These are phyloP conservation scores for Sporothrix protearum DNA, from an alignment of 2,329 filamentous ascomycete genomes.

Conservation along the genomic window DNA sequence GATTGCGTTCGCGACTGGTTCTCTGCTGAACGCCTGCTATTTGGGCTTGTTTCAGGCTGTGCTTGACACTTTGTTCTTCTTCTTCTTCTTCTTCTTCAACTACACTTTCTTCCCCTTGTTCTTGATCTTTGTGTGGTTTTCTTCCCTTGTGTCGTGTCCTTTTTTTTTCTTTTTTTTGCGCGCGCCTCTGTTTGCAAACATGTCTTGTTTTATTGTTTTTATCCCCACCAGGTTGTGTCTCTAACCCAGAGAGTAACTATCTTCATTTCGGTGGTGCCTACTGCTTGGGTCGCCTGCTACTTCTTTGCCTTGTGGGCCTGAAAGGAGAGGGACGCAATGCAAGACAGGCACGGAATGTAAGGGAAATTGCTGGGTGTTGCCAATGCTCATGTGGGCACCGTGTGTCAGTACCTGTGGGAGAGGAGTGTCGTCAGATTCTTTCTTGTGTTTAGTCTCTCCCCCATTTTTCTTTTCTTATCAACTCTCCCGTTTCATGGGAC, in stretches of 20 bases:
- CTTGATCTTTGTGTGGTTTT: conserved; percentile 6
- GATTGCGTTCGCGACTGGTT: conserved; percentile 8
- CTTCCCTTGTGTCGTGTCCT: neutral
- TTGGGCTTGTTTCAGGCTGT: conserved; percentile 3
- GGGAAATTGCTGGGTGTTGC: neutral
- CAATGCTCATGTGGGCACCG: neutral
- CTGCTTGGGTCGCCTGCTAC: neutral
- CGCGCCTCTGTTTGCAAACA: conserved; percentile 5
- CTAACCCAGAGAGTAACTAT: neutral
- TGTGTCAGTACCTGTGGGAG: conserved; percentile 8
- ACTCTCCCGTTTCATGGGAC: conserved; percentile 9
- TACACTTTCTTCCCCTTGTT: neutral
- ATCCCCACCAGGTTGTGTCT: neutral
- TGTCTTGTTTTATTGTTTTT: conserved; percentile 11
- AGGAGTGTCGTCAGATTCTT: neutral
- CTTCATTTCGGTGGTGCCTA: neutral
- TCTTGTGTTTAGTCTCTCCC: neutral
- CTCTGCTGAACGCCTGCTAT: conserved; percentile 3
- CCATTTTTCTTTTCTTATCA: conserved; percentile 12
- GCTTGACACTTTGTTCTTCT: neutral
- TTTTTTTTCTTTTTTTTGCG: conserved; percentile 4
- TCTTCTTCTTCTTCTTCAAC: conserved; percentile 6
- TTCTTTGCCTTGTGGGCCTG: neutral
- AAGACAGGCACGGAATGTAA: neutral
- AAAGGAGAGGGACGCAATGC: neutral